These are phyloP conservation scores for Mycosphaerelloides madeirae DNA, from an alignment of 2,329 filamentous ascomycete species.

Conservation along the genomic window DNA sequence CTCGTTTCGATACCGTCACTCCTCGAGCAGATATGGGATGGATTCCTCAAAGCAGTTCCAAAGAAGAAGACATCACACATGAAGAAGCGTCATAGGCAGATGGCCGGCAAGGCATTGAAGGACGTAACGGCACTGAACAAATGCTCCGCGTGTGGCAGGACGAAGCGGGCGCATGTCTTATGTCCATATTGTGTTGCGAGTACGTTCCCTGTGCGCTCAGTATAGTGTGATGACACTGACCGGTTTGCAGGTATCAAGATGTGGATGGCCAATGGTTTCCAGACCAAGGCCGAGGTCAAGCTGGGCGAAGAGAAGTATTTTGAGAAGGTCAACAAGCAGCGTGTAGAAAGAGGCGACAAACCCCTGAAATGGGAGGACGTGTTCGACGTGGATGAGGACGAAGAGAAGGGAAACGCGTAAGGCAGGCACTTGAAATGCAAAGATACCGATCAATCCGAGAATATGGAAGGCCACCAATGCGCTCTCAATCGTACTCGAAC, in stretches of 20 bases:
- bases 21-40: conserved; percentile 87
- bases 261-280: conserved; percentile 35
- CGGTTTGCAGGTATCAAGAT: conserved; percentile 28
- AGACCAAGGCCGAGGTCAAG: conserved; percentile 24
- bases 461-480: too few species aligned
- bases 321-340: conserved; percentile 24
- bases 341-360: conserved; percentile 19
- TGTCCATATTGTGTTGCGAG: conserved; percentile 83
- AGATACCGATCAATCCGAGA: too few species aligned
- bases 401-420: conserved; percentile 11
- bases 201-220: conserved; percentile 45
- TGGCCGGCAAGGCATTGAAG: conserved; percentile 92
- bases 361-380: conserved; percentile 21
- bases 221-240: not conserved
- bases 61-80: conserved; percentile 99
- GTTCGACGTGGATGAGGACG: conserved; percentile 20
- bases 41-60: conserved; percentile 82
- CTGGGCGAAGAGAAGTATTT: conserved; percentile 18
- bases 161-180: conserved; percentile 82
- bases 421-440: not conserved
- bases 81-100: conserved; percentile 87
- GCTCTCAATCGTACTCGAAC: too few species aligned
- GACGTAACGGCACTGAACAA: conserved; percentile 83
- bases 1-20: conserved; percentile 63
- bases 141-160: conserved; percentile 81